Percentiles rank a stretch among this genome's conserved stretches.
These are phyloP conservation scores for Rosa multiflora DNA, from an alignment of 306 rosid genomes.

Conservation along the genomic window DNA sequence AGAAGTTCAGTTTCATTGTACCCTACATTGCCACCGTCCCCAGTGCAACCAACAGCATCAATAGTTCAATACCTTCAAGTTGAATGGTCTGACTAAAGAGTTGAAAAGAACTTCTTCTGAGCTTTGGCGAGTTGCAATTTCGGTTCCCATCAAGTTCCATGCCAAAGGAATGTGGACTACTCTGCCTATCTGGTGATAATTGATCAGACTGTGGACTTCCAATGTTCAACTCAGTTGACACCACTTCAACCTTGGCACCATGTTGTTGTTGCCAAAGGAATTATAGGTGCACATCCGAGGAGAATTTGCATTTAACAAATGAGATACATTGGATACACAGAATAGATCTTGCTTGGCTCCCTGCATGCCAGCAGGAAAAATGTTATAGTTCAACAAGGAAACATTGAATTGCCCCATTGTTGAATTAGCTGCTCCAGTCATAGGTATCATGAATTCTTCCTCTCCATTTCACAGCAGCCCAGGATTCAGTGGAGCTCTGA, in stretches of 20 bases:
- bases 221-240: slow-evolving; percentile 57
- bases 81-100: slow-evolving; percentile 66
- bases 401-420: slow-evolving; percentile 23
- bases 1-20: slow-evolving; percentile 31
- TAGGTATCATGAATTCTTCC: slow-evolving; percentile 36
- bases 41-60: slow-evolving; percentile 21
- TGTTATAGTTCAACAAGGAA: slow-evolving; percentile 45
- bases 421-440: slow-evolving; percentile 16
- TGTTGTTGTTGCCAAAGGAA: slow-evolving; percentile 37
- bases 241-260: slow-evolving; percentile 30
- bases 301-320: slow-evolving; percentile 29
- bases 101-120: slow-evolving; percentile 42
- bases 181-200: slow-evolving; percentile 58
- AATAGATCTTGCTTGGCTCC: slow-evolving; percentile 93
- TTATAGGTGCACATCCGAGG: slow-evolving; percentile 26
- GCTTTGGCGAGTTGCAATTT: slow-evolving; percentile 31
- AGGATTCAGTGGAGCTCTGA: slow-evolving; percentile 35
- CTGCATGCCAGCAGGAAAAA: slow-evolving; percentile 93
- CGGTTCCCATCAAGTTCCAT: slow-evolving; percentile 43
- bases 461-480: slow-evolving; percentile 34
- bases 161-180: slow-evolving; percentile 52
- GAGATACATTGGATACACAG: slow-evolving; percentile 37
- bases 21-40: slow-evolving; percentile 33
- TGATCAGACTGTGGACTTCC: slow-evolving; percentile 52
- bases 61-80: slow-evolving; percentile 29